A percentile compares a stretch with the other conserved stretches of the same genome.
These are phyloP conservation scores for Sporisorium reilianum DNA, from an alignment of 1,284 basidiomycete genomes.

Conservation along the genomic window DNA sequence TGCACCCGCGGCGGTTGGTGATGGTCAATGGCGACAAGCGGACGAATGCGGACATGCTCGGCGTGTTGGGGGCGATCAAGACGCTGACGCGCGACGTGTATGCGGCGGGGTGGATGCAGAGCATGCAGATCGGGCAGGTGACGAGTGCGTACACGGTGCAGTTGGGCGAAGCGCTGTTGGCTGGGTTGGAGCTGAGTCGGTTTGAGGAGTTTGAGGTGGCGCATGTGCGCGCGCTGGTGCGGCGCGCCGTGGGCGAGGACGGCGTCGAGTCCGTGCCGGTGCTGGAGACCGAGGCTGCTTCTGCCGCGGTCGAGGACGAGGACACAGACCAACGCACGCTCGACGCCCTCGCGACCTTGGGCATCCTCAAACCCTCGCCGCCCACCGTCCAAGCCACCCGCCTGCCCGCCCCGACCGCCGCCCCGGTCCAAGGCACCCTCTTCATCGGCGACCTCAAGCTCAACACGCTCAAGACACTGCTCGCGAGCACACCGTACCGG, in stretches of 20 bases:
- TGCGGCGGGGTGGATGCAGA: slow-evolving; percentile 80
- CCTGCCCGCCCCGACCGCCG: background rate
- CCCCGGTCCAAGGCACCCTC: slow-evolving; percentile 48
- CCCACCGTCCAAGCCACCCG: background rate
- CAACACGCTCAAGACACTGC: slow-evolving; percentile 55
- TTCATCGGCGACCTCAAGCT: slow-evolving; percentile 69
- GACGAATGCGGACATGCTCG: slow-evolving; percentile 37
- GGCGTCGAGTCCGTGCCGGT: slow-evolving; percentile 9
- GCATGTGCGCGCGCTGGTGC: slow-evolving; percentile 19
- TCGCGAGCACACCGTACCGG: slow-evolving; percentile 34
- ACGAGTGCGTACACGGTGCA: slow-evolving; percentile 94
- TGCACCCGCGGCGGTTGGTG: slow-evolving; percentile 80
- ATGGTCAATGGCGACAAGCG: slow-evolving; percentile 60
- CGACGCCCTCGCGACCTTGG: background rate
- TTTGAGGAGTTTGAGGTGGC: slow-evolving; percentile 77
- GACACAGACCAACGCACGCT: background rate
- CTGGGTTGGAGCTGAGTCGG: slow-evolving; percentile 86
- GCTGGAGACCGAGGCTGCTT: slow-evolving; percentile 13
- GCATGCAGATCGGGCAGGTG: slow-evolving; percentile 90
- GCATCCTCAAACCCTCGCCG: background rate
- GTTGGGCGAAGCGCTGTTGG: slow-evolving; percentile 86
- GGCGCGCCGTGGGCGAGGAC: background rate
- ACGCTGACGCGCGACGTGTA: slow-evolving; percentile 89
- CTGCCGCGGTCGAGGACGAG: background rate
- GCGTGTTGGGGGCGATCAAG: slow-evolving; percentile 45